Evolutionary conservation across 2,329 filamentous ascomycete genomes (phyloP).

Genomic region (Xylaria sp.): DNA sequence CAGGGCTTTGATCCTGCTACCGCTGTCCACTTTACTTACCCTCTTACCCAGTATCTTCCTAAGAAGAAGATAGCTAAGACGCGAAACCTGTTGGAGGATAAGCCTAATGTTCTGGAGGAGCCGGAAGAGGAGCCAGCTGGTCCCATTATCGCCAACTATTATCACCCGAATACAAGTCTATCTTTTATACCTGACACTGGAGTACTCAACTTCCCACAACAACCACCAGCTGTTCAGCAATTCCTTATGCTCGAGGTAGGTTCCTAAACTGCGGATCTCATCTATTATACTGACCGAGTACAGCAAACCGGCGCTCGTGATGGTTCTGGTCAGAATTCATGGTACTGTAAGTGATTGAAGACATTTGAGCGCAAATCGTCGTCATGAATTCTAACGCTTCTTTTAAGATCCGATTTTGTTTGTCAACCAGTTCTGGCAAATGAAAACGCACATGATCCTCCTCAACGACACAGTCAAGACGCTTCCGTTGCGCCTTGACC

Average conservation of each 20-base stretch:
- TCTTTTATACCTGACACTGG: constrained; percentile 87
- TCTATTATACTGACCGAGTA: constrained; percentile 21
- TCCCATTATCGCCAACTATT: constrained; percentile 84
- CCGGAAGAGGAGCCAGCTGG: constrained; percentile 66
- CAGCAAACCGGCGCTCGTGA: constrained; percentile 80
- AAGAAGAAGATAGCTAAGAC: constrained; percentile 93
- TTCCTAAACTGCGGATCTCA: not conserved
- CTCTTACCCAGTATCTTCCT: constrained; percentile 87
- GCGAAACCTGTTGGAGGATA: constrained; percentile 80
- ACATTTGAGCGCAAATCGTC: not conserved
- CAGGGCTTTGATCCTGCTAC: constrained; percentile 77
- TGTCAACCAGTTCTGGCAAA: constrained; percentile 97
- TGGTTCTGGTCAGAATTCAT: constrained; percentile 84
- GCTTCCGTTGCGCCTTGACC: constrained; percentile 83
- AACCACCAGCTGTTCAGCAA: constrained; percentile 80
- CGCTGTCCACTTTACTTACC: constrained; percentile 85
- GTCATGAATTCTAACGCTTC: constrained; percentile 48
- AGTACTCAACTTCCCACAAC: constrained; percentile 70
- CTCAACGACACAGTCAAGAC: constrained; percentile 89
- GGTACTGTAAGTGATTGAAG: constrained; percentile 73
- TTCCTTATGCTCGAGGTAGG: constrained; percentile 78
- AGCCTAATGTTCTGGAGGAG: constrained; percentile 59
- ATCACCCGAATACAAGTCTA: constrained; percentile 93
- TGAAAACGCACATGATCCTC: constrained; percentile 88
- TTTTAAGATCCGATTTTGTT: constrained; percentile 80